phyloP scores from a whole-genome alignment of 768 basidiomycete species.

The Leccinum disarticulatum region DNA sequence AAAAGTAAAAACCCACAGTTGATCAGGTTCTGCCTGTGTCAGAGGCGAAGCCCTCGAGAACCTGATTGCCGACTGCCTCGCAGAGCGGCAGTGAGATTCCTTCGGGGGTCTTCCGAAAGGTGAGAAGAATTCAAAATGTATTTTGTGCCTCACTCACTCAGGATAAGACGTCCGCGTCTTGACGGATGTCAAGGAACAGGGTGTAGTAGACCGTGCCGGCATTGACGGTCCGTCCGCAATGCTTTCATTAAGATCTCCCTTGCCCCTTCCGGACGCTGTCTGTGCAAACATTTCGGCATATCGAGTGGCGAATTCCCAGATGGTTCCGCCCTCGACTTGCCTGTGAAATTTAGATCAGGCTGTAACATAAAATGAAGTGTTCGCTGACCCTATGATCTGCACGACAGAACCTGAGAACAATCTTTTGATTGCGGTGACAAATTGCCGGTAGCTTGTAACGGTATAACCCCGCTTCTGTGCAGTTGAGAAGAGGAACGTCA shows the following conservation, averaged over 20 bases:
- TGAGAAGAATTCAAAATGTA: background rate
- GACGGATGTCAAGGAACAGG: conserved; percentile 19
- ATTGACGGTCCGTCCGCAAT: background rate
- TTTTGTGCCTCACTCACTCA: conserved; percentile 20
- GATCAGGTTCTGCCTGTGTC: conserved; percentile 50
- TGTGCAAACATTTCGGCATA: conserved; percentile 16
- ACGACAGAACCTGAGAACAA: background rate
- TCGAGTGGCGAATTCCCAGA: conserved; percentile 15
- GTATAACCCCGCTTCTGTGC: conserved; percentile 15
- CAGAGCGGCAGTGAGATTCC: conserved; percentile 32
- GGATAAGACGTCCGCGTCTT: conserved; percentile 8
- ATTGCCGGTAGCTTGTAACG: conserved; percentile 21
- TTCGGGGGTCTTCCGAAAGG: conserved; percentile 13
- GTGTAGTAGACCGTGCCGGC: conserved; percentile 12
- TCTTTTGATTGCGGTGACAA: conserved; percentile 17
- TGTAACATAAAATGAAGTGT: background rate
- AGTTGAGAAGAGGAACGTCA: conserved; percentile 28
- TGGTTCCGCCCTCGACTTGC: background rate
- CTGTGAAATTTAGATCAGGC: conserved; percentile 11
- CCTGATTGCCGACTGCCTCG: conserved; percentile 33
- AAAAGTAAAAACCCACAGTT: conserved; percentile 46
- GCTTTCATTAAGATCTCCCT: background rate
- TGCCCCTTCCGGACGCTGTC: conserved; percentile 1
- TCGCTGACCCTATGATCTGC: conserved; percentile 19
- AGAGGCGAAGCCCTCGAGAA: conserved; percentile 10